A percentile compares a stretch with the other conserved stretches of the same genome.
These are phyloP conservation scores for Aureobasidium sp. DNA, from an alignment of 2,329 filamentous ascomycete genomes.

Conservation along the genomic window DNA sequence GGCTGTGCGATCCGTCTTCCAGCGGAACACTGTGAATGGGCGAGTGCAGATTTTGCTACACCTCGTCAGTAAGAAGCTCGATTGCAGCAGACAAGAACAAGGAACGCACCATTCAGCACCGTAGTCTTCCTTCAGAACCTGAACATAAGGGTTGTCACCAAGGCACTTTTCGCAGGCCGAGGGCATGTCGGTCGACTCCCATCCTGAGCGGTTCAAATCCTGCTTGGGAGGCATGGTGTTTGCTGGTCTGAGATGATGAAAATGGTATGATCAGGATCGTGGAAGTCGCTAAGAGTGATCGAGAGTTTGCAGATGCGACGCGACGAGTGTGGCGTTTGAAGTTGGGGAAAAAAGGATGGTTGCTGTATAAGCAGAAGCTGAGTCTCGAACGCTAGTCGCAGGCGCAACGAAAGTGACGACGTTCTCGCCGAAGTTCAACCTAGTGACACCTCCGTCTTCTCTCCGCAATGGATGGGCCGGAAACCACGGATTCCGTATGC, in stretches of 20 bases:
- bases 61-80: not conserved
- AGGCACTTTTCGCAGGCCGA: conserved; percentile 88
- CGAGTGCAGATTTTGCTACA: conserved; percentile 64
- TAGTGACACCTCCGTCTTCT: conserved; percentile 30
- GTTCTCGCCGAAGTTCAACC: conserved; percentile 59
- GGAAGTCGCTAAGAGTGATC: not conserved
- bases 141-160: conserved; percentile 93
- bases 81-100: too few species aligned
- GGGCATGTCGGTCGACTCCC: conserved; percentile 88
- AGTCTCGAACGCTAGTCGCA: not conserved
- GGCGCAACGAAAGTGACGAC: not conserved
- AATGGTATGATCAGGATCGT: not conserved
- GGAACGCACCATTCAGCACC: conserved; percentile 47
- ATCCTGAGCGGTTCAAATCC: conserved; percentile 88
- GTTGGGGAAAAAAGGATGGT: not conserved
- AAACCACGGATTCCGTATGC: not conserved
- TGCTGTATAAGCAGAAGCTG: conserved; percentile 11
- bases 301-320: not conserved
- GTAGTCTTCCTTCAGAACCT: conserved; percentile 97
- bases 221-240: conserved; percentile 72
- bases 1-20: conserved; percentile 85
- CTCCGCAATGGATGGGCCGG: not conserved
- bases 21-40: conserved; percentile 91
- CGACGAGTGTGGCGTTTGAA: not conserved
- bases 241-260: not conserved